Evolutionary conservation across 768 basidiomycete species (phyloP).

Genomic region (Boletales sp.): DNA sequence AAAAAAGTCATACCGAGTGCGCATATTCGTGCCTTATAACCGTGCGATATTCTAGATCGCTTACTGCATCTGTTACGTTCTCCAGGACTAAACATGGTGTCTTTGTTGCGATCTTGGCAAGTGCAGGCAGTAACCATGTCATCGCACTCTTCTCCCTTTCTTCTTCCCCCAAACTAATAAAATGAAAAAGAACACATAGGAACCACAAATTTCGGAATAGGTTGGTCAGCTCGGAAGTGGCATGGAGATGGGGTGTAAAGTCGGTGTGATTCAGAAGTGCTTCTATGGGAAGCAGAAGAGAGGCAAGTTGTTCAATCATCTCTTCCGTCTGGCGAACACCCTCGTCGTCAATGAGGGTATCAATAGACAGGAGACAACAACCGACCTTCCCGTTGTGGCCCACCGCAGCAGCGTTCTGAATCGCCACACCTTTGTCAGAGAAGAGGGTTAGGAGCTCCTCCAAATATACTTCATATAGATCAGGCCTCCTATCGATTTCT

Average conservation of each 20-base stretch:
- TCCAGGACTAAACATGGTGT: constrained; percentile 85
- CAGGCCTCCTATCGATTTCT: constrained; percentile 68
- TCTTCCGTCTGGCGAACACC: constrained; percentile 56
- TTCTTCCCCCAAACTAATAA: constrained; percentile 47
- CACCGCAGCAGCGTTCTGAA: constrained; percentile 74
- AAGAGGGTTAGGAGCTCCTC: constrained; percentile 84
- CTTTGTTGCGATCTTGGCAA: constrained; percentile 77
- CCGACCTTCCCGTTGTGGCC: constrained; percentile 65
- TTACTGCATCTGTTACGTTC: constrained; percentile 75
- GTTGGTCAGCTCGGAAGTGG: constrained; percentile 58
- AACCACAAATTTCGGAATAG: constrained; percentile 96
- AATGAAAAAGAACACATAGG: constrained; percentile 81
- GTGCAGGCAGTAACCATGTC: constrained; percentile 75
- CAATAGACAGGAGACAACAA: constrained; percentile 5
- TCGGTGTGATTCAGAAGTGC: constrained; percentile 71
- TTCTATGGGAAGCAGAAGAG: constrained; percentile 87
- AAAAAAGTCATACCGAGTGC: constrained; percentile 51
- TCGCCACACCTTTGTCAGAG: constrained; percentile 85
- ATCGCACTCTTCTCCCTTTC: constrained; percentile 57
- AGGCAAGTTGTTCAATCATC: constrained; percentile 83
- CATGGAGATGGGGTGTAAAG: constrained; percentile 55
- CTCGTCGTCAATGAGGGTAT: constrained; percentile 4
- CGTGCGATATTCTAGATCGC: constrained; percentile 90
- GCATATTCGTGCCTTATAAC: constrained; percentile 85
- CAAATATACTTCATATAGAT: constrained; percentile 76